Evolutionary conservation across 306 rosid species (phyloP), one percentile per base, ranked within the genome.

Genomic region (Luffa aegyptiaca): DNA sequence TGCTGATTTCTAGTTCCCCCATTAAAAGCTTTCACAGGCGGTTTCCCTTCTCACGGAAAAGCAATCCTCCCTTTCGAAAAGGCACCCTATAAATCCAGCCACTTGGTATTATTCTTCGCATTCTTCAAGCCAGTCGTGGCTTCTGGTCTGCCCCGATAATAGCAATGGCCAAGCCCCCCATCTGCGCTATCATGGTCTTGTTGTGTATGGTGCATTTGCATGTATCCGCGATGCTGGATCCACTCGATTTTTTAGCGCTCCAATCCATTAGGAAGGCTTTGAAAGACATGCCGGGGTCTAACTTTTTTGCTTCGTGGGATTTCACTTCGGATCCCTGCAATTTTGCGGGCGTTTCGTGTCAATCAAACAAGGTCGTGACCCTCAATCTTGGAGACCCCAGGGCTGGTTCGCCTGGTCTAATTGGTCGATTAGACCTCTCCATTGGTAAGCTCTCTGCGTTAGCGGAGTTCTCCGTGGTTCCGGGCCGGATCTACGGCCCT

Each of bases 331-430:
- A 96, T 80, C 99, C 99, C 0, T 96, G 99, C 70, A 88, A 78
- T 53, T 96, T 96, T 83, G 79, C 94, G 82, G 99, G 99, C n/a
- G 96, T 96, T 39, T 93, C 82, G 80, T 96, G 99, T 65, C 91
- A 90, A 8, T 86, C 96, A 37, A 90, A 91, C 42, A 89, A 85
- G 83, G 99, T 96, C 1, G 81, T 96, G 1, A 78, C 99, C 10
- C 97, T 96, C 80, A 96, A 96, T 80, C 98, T 96, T 68, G 99
- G 99, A 16, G 99, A 96, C 18, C 96, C 97, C 0, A 85, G 89
- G 59, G 99, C 99, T 35, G 96, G 92, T 37, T 86, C 97, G 0
- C 90, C 99, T 0, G 99, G 99, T 3, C 85, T 96, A 1, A 93
- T 93, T 2, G 99, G 99, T 17, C 85, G 88, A 10, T 58, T 96